phyloP scores from a whole-genome alignment of 345 rosid genomes.

The Pistacia vera region DNA sequence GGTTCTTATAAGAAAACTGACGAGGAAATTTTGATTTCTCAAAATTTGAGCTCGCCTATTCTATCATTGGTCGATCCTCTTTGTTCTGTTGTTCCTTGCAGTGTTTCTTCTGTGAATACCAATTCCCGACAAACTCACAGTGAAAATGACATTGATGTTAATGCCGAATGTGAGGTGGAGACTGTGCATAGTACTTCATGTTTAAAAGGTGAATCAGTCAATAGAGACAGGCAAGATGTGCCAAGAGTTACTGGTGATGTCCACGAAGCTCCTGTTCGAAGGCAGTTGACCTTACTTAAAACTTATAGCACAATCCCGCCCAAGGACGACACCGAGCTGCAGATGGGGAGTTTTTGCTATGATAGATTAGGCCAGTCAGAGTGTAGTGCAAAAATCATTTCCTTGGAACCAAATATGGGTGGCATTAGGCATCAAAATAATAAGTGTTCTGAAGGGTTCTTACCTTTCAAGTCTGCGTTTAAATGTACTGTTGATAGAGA shows the following conservation, averaged over 20 bases:
- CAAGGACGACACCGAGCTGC: slow-evolving; percentile 22
- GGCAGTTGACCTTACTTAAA: slow-evolving; percentile 41
- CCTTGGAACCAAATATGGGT: slow-evolving; percentile 16
- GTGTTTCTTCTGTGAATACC: slow-evolving; percentile 45
- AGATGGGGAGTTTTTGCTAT: slow-evolving; percentile 16
- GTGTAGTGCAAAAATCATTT: slow-evolving; percentile 5
- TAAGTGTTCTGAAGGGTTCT: slow-evolving; percentile 17
- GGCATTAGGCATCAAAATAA: slow-evolving; percentile 14
- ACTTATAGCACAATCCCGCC: slow-evolving; percentile 38
- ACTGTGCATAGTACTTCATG: slow-evolving; percentile 21
- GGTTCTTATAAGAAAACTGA: slow-evolving; percentile 33
- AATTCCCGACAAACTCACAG: slow-evolving; percentile 22
- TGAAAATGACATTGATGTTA: slow-evolving; percentile 27
- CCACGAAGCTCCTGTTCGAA: slow-evolving; percentile 30
- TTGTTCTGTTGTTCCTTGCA: slow-evolving; percentile 76
- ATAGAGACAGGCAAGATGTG: slow-evolving; percentile 24
- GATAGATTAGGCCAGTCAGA: slow-evolving; percentile 20
- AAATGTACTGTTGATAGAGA: slow-evolving; percentile 19
- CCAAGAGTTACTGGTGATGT: slow-evolving; percentile 16
- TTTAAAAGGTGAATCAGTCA: slow-evolving; percentile 18
- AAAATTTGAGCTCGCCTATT: slow-evolving; percentile 48
- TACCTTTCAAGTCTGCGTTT: slow-evolving; percentile 14
- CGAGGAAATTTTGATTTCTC: slow-evolving; percentile 34
- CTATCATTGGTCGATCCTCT: slow-evolving; percentile 56
- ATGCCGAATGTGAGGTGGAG: slow-evolving; percentile 27